Percentiles rank a stretch among this genome's conserved stretches.
phyloP scores from a whole-genome alignment of 805 yeast genomes.

The Ogataea chonburiensis region DNA sequence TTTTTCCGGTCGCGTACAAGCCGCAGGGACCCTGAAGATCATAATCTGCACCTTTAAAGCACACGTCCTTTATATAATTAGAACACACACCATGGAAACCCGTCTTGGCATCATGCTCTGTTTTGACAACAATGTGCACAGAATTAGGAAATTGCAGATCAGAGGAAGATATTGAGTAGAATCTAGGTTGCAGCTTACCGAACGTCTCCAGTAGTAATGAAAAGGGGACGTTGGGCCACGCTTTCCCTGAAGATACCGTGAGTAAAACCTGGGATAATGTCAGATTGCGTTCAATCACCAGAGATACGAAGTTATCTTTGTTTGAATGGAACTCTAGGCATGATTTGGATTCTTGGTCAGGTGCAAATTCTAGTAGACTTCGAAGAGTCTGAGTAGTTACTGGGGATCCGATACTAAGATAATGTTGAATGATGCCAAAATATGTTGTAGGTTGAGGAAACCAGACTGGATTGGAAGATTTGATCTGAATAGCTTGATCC shows the following conservation, averaged over 20 bases:
- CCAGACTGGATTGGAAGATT: conserved; percentile 52
- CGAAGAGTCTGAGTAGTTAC: conserved; percentile 79
- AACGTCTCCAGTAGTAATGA: conserved; percentile 76
- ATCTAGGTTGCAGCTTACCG: conserved; percentile 81
- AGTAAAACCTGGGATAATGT: conserved; percentile 71
- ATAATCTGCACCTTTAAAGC: conserved; percentile 21
- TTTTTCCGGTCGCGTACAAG: conserved; percentile 39
- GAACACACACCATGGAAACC: conserved; percentile 77
- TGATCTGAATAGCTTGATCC: conserved; percentile 55
- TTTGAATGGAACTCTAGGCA: conserved; percentile 50
- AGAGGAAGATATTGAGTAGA: conserved; percentile 90
- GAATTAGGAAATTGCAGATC: conserved; percentile 55
- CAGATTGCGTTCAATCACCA: conserved; percentile 53
- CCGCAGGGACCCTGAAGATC: conserved; percentile 57
- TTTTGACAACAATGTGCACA: conserved; percentile 74
- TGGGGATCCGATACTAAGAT: conserved; percentile 82
- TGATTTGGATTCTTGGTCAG: conserved; percentile 50
- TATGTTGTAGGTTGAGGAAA: conserved; percentile 77
- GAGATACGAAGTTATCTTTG: conserved; percentile 22
- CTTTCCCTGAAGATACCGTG: conserved; percentile 50
- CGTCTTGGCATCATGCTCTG: conserved; percentile 26
- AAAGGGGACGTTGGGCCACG: conserved; percentile 76
- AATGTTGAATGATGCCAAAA: conserved; percentile 72
- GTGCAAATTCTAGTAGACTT: conserved; percentile 72
- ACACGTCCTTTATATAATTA: conserved; percentile 69